Conservation (phyloP, 2,329 filamentous ascomycete genomes). For the Bipolaris victoriae region DNA sequence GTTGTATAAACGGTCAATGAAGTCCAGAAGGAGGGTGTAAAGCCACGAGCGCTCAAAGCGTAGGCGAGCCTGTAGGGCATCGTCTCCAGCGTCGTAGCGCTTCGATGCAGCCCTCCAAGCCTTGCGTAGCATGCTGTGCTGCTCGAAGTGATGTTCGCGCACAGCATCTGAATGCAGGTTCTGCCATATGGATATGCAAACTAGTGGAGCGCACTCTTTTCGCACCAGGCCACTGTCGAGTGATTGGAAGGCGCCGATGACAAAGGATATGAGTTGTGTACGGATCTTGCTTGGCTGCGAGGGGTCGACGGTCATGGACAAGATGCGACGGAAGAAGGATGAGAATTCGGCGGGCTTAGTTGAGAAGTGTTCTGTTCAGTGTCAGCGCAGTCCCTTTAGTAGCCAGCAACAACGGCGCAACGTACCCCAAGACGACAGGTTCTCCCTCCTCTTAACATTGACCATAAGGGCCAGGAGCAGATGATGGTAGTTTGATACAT, state of each 20-base stretch:
- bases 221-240: slow-evolving; percentile 86
- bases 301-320: slow-evolving; percentile 76
- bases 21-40: slow-evolving; percentile 83
- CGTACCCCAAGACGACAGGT: slow-evolving; percentile 84
- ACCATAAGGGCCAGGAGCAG: slow-evolving; percentile 83
- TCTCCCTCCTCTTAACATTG: slow-evolving; percentile 87
- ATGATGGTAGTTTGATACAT: slow-evolving; percentile 90
- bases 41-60: slow-evolving; percentile 95
- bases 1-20: slow-evolving; percentile 73
- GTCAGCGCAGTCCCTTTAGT: slow-evolving; percentile 41
- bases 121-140: slow-evolving; percentile 77
- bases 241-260: slow-evolving; percentile 92
- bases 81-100: slow-evolving; percentile 85
- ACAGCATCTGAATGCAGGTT: slow-evolving; percentile 80
- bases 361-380: slow-evolving; percentile 70
- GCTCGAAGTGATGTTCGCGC: slow-evolving; percentile 74
- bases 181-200: slow-evolving; percentile 95
- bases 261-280: slow-evolving; percentile 84
- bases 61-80: slow-evolving; percentile 75
- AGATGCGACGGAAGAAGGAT: slow-evolving; percentile 82
- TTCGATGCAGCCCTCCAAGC: slow-evolving; percentile 88
- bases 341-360: slow-evolving; percentile 83
- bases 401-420: slow-evolving; percentile 14
- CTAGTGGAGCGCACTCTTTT: slow-evolving; percentile 94
- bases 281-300: slow-evolving; percentile 59